Evolutionary conservation across 2,329 filamentous ascomycete species (phyloP).

Genomic region (Beauveria asiatica): DNA sequence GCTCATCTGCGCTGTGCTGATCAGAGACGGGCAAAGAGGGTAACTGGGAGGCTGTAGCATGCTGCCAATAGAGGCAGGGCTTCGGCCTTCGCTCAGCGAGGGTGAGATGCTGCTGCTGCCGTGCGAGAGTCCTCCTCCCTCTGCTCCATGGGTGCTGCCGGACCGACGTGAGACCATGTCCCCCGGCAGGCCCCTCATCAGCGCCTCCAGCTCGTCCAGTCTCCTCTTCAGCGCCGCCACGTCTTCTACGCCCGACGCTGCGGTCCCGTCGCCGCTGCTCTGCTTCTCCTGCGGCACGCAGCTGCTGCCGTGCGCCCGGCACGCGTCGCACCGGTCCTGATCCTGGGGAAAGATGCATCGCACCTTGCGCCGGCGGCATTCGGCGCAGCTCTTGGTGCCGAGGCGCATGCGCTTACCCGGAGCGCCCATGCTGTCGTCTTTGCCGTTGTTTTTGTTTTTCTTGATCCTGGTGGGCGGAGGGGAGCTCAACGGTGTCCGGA

Average conservation of each 20-base stretch:
- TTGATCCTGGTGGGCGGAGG: neutral
- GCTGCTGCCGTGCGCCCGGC: slow-evolving; percentile 32
- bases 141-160: neutral
- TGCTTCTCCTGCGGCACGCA: slow-evolving; percentile 35
- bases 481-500: neutral
- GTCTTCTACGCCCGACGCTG: neutral
- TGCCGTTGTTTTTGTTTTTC: neutral
- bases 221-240: slow-evolving; percentile 11
- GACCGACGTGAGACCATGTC: neutral
- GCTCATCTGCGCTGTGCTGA: neutral
- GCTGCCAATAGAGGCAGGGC: neutral
- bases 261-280: neutral
- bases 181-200: slow-evolving; percentile 12
- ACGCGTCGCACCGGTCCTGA: slow-evolving; percentile 32
- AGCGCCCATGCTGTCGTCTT: neutral
- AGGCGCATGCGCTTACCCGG: slow-evolving; percentile 21
- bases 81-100: neutral
- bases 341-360: slow-evolving; percentile 35
- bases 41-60: neutral
- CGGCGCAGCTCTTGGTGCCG: slow-evolving; percentile 26
- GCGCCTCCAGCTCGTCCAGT: slow-evolving; percentile 20
- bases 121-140: neutral
- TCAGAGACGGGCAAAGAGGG: neutral
- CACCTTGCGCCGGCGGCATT: slow-evolving; percentile 41
- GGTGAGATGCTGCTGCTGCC: neutral